Conservation (phyloP, 1,284 basidiomycete species). For the Termitomyces sp. region DNA sequence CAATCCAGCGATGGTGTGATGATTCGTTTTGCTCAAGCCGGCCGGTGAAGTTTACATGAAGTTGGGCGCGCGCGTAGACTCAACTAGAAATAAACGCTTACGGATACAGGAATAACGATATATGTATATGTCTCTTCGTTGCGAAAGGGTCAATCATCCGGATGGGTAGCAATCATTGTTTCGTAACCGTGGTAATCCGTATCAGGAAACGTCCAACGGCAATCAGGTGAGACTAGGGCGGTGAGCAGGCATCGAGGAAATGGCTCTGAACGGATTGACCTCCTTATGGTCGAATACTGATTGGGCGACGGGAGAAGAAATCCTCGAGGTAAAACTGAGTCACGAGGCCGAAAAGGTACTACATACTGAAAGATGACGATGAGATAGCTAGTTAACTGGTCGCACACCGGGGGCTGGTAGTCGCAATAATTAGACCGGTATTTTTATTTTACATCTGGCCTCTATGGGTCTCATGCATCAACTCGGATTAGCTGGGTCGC, state of each 20-base stretch:
- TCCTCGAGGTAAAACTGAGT: conserved; percentile 1
- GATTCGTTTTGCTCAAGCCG: too few relatives aligned
- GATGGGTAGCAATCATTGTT: too few relatives aligned
- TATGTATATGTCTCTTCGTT: neutral
- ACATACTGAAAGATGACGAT: neutral
- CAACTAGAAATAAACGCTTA: neutral
- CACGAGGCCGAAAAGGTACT: conserved; percentile 3
- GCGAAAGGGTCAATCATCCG: neutral
- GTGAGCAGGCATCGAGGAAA: conserved; percentile 7
- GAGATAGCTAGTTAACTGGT: neutral
- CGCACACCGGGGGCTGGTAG: conserved; percentile 2
- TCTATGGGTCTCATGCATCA: neutral
- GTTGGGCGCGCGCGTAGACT: neutral
- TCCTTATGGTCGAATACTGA: conserved; percentile 7
- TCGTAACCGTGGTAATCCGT: neutral
- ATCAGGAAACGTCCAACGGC: conserved; percentile 1
- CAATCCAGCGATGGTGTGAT: conserved; percentile 1
- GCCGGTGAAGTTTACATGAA: neutral
- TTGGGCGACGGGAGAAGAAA: conserved; percentile 15
- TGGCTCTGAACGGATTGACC: conserved; percentile 2
- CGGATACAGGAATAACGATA: neutral
- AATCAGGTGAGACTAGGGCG: conserved; percentile 5
- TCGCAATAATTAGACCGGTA: neutral
- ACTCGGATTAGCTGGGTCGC: conserved; percentile 14
- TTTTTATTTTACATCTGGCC: conserved; percentile 1